Percentiles rank a stretch among this genome's conserved stretches.
These are phyloP conservation scores for Metarhizium brunneum DNA, from an alignment of 2,329 filamentous ascomycete species.

Conservation along the genomic window DNA sequence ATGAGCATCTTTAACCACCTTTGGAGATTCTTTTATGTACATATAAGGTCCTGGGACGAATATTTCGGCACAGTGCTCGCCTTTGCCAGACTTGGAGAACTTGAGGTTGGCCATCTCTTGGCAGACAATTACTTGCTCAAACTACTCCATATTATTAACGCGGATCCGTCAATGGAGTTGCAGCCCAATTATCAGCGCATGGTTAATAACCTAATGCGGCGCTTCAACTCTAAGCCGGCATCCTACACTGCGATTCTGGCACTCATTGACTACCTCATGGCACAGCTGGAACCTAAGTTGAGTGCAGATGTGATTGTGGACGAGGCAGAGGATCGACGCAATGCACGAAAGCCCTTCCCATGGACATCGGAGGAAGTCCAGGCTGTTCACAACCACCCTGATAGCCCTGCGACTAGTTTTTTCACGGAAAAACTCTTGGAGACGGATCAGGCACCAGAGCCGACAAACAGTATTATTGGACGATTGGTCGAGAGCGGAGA, in stretches of 20 bases:
- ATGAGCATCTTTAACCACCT: slow-evolving; percentile 43
- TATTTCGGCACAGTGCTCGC: slow-evolving; percentile 61
- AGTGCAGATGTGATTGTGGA: slow-evolving; percentile 28
- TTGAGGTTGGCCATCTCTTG: slow-evolving; percentile 50
- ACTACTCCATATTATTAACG: slow-evolving; percentile 49
- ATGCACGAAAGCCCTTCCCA: slow-evolving; percentile 25
- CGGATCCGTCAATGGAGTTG: slow-evolving; percentile 45
- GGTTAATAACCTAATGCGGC: slow-evolving; percentile 40
- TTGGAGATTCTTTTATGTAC: slow-evolving; percentile 53
- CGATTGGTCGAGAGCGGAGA: slow-evolving; percentile 45
- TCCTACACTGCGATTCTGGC: slow-evolving; percentile 45
- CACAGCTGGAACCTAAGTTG: slow-evolving; percentile 30
- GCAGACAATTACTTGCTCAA: slow-evolving; percentile 51
- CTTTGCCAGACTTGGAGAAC: slow-evolving; percentile 53
- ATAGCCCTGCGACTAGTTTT: slow-evolving; percentile 29
- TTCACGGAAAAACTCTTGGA: slow-evolving; percentile 58
- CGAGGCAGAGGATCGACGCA: slow-evolving; percentile 28
- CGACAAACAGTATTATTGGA: slow-evolving; percentile 47
- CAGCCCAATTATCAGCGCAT: slow-evolving; percentile 46
- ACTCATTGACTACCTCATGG: slow-evolving; percentile 37
- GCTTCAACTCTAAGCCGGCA: slow-evolving; percentile 39
- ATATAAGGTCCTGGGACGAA: slow-evolving; percentile 63
- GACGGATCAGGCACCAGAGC: slow-evolving; percentile 45
- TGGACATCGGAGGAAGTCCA: slow-evolving; percentile 38
- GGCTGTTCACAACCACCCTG: slow-evolving; percentile 31